Conservation (phyloP, 805 yeast genomes). For the Zygoascus flipseniorum region DNA sequence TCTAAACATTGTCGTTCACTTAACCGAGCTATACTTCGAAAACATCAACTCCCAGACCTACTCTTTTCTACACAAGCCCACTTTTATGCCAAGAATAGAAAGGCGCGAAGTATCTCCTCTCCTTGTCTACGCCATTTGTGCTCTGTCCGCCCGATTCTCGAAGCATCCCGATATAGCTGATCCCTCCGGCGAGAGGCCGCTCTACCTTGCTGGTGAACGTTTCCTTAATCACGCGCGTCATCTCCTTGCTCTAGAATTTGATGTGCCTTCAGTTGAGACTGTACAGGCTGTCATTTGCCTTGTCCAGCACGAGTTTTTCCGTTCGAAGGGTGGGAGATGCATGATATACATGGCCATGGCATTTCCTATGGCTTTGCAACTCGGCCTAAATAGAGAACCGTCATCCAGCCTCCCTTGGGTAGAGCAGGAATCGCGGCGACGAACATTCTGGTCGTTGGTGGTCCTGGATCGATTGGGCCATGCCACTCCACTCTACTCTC, state of each 20-base stretch:
- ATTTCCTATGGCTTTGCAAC: constrained; percentile 28
- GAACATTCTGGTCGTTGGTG: constrained; percentile 30
- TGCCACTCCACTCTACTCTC: constrained; percentile 25
- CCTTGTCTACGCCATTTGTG: constrained; percentile 27
- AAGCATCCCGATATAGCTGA: constrained; percentile 23
- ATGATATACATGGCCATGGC: constrained; percentile 30
- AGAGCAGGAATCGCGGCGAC: constrained; percentile 27
- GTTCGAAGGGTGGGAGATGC: constrained; percentile 26
- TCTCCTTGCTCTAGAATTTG: constrained; percentile 13
- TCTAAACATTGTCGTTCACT: constrained; percentile 21
- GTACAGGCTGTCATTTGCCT: constrained; percentile 28
- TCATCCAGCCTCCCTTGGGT: constrained; percentile 18
- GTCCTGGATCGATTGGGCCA: constrained; percentile 29
- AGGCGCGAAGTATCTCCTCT: constrained; percentile 23
- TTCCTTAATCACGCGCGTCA: constrained; percentile 14
- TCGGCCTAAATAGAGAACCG: constrained; percentile 24
- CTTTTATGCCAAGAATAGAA: constrained; percentile 23
- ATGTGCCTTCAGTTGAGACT: constrained; percentile 26
- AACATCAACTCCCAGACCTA: constrained; percentile 29
- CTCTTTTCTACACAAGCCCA: constrained; percentile 27
- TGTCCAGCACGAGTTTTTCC: constrained; percentile 29
- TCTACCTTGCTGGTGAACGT: constrained; percentile 13
- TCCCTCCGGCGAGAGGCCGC: constrained; percentile 2
- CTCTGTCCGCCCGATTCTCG: constrained; percentile 29
- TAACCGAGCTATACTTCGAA: constrained; percentile 28